Evolutionary conservation across 345 rosid species (phyloP), one percentile per base, ranked within the genome.

Genomic region (Durio zibethinus): DNA sequence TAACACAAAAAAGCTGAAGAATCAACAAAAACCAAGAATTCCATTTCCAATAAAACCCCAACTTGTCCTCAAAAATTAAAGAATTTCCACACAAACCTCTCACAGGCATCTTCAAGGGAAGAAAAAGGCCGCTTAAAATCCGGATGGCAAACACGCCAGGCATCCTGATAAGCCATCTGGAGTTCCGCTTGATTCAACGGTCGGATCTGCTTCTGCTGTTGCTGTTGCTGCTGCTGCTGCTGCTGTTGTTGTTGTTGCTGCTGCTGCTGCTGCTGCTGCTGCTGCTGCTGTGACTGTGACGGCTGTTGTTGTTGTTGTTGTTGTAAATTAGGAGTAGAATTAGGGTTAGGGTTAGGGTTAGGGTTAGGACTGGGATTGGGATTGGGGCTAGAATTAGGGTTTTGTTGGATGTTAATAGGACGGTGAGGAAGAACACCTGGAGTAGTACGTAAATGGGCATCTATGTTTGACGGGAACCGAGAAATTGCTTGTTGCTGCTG

Each of bases 401-500:
- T 88, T 59, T 86, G 88, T 47, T 59, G 80, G 33, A 82, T 84
- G 59, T 72, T 80, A 48, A 85, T 78, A 20, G 87, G 86, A 16
- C 88, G 90, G 42, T 83, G 92, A 76, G 76, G 90, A 69, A 77
- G 57, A 20, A 86, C 80, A 4, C 90, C 90, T 0, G 90, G 88
- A 7, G 91, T 80, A 0, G 91, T 79, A 0, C 94, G 92, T 75
- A 93, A 81, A 76, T 92, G 97, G 0, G 90, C 97, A 60, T 94
- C 97, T 75, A 92, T 92, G 84, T 92, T 94, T 7, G 99, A 94
- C 0, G 98, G 98, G 78, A 96, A 96, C n/a, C 98, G 88, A 48
- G 99, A 83, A 81, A 97, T 94, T 0, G 97, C 95, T 2, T 94
- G 92, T 61, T 93, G 97, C 42, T 89, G 91, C 43, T 89, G 96